Base-by-base conservation (phyloP, 768 basidiomycete species). In the Leccinum arenicola region DNA sequence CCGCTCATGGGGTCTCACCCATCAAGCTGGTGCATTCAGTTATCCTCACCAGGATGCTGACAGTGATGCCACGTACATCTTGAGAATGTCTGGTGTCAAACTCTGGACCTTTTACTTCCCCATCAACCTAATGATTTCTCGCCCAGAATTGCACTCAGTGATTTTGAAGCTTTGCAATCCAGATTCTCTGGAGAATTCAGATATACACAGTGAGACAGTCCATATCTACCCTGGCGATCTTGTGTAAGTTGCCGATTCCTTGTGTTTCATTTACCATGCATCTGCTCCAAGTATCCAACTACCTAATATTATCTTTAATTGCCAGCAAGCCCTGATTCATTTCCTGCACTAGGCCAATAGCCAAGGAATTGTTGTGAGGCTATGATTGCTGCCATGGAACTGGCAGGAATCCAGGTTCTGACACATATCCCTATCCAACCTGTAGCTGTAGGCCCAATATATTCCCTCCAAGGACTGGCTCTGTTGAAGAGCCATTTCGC, bases 1-100 rank as follows among this genome's bases (percentile, higher is more conserved):
- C 1, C 33, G 25, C 0, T 56, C 45, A 3, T 47, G 45, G 45
- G 45, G 9, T 11, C 45, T 47, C 5, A 11, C 19, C 45, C 45
- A 47, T 47, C 45, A 47, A 47, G 45, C 45, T 21, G 45, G 45
- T 5, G 45, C 19, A 12, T 12, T 19, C 21, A 47, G 19, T 4
- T 47, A 47, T 19, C 55, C 59, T 21, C 64, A 65, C 40, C 55
- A 65, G 1, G 55, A 65, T 50, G 36, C 64, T 0, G 60, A 56
- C 23, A 43, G 64, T 4, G 50, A 43, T 0, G 29, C n/a, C 1
- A 65, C 56, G 0, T 61, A 52, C 10, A 31, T 65, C 5, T 8
- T 47, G 15, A 4, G 29, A 3, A 27, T 50, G 29, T 48, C 36
- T 0, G 64, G 56, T 1, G 29, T 57, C 8, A 65, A 65, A 49